A percentile compares a stretch with the other conserved stretches of the same genome.
phyloP scores from a whole-genome alignment of 1,139 yeast species.

The Citeromyces siamensis region DNA sequence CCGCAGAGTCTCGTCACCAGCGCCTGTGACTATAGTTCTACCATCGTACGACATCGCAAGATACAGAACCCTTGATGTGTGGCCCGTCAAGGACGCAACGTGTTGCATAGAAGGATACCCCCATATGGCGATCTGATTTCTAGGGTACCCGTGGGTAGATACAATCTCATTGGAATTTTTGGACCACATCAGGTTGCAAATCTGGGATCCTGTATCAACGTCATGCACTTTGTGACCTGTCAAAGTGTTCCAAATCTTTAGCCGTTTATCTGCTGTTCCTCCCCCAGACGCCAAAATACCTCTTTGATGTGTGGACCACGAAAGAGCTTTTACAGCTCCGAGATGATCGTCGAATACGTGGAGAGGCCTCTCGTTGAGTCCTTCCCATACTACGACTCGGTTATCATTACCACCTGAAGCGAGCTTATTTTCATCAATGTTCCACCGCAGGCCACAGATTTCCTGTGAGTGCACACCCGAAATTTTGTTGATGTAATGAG shows the following conservation, averaged over 20 bases:
- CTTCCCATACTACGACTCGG: slow-evolving; percentile 79
- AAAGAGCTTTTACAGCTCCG: slow-evolving; percentile 93
- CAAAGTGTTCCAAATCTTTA: slow-evolving; percentile 86
- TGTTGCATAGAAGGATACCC: slow-evolving; percentile 90
- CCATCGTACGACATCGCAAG: slow-evolving; percentile 95
- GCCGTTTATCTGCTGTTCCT: slow-evolving; percentile 87
- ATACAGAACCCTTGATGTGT: slow-evolving; percentile 84
- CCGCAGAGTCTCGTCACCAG: slow-evolving; percentile 93
- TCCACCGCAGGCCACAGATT: slow-evolving; percentile 95
- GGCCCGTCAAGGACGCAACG: slow-evolving; percentile 88
- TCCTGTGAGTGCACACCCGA: slow-evolving; percentile 74
- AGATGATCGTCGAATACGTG: slow-evolving; percentile 71
- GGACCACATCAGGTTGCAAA: slow-evolving; percentile 91
- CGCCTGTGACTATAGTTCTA: slow-evolving; percentile 95
- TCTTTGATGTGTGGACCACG: slow-evolving; percentile 97
- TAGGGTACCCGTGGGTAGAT: slow-evolving; percentile 89
- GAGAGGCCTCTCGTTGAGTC: slow-evolving; percentile 51
- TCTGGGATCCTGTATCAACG: slow-evolving; percentile 91
- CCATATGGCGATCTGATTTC: slow-evolving; percentile 91
- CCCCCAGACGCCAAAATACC: slow-evolving; percentile 95
- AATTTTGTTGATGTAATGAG: slow-evolving; percentile 63
- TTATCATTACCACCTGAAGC: slow-evolving; percentile 97
- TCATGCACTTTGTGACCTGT: slow-evolving; percentile 67
- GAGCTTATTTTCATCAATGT: slow-evolving; percentile 70
- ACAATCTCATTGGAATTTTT: slow-evolving; percentile 85